phyloP scores from a whole-genome alignment of 768 basidiomycete species.

The Astraeus odoratus region DNA sequence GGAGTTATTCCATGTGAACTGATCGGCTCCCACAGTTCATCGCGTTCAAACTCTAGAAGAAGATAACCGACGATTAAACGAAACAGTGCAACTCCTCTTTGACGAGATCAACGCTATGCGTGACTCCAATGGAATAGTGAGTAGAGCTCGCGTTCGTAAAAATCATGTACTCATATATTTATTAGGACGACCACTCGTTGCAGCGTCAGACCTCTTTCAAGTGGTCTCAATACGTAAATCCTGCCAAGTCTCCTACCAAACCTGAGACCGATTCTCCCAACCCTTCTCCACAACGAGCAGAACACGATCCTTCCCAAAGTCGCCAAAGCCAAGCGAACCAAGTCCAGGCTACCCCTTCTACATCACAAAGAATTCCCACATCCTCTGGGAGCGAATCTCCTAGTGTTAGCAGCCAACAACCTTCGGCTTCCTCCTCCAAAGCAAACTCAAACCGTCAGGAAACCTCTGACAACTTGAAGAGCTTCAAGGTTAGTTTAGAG shows the following conservation, averaged over 20 bases:
- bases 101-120: constrained; percentile 54
- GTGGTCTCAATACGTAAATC: constrained; percentile 79
- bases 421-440: constrained; percentile 18
- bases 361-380: constrained; percentile 27
- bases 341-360: constrained; percentile 11
- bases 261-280: constrained; percentile 68
- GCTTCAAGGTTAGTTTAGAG: constrained; percentile 95
- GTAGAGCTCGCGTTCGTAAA: constrained; percentile 1
- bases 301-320: constrained; percentile 53
- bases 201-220: constrained; percentile 79
- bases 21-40: constrained; percentile 41
- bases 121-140: constrained; percentile 23
- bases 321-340: constrained; percentile 21
- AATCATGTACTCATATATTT: constrained; percentile 2
- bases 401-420: constrained; percentile 14
- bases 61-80: constrained; percentile 67
- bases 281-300: constrained; percentile 69
- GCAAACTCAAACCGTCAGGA: constrained; percentile 54
- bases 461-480: constrained; percentile 72
- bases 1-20: neutral
- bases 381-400: constrained; percentile 25
- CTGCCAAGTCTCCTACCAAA: constrained; percentile 77
- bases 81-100: constrained; percentile 52
- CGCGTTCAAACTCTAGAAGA: constrained; percentile 67
- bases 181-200: constrained; percentile 39